Evolutionary conservation across 1,139 yeast species (phyloP), one percentile per base, ranked within the genome.

Genomic region (Taphrina confusa): DNA sequence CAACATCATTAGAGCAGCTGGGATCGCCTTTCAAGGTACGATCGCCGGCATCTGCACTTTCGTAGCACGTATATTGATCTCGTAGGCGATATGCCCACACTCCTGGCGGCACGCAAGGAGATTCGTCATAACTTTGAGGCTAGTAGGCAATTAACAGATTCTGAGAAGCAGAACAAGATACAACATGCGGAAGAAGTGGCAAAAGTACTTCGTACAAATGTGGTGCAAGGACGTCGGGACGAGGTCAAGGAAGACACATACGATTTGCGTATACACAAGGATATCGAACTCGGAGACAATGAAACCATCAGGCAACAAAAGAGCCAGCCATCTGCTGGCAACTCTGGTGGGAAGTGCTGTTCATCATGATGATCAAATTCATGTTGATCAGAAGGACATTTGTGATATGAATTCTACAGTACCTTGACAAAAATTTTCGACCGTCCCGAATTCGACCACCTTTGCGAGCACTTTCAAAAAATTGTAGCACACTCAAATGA

Each of bases 201-300:
- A 3, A 71, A 72, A 56, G 84, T 90, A 65, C 76, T 92, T 64
- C 76, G 81, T 54, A 76, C 78, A 62, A 91, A 92, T 72, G 78
- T 92, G 20, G 97, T 92, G 1, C 98, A 92, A 73, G 98, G 96
- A 3, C 76, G 74, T 60, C 78, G 76, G 68, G 78, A 78, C 56
- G 76, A 74, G 4, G 78, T 42, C 11, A 34, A 33, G 9, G 42
- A 42, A 18, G 63, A 40, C 20, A 63, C 58, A 5, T 52, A 54
- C 14, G 49, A 75, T 61, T 75, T 90, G 68, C 84, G 85, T 65
- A 84, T 92, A 67, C 96, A 89, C 70, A 75, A 82, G 57, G 82
- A 85, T 57, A 87, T 95, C 0, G 97, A 92, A 72, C 77, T 91
- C 58, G 97, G 97, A 12, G 96, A 90, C 70, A 92, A 92, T 71